Percentiles rank a stretch among this genome's conserved stretches.
phyloP scores from a whole-genome alignment of 768 basidiomycete genomes.

The Boletus subcaerulescens region DNA sequence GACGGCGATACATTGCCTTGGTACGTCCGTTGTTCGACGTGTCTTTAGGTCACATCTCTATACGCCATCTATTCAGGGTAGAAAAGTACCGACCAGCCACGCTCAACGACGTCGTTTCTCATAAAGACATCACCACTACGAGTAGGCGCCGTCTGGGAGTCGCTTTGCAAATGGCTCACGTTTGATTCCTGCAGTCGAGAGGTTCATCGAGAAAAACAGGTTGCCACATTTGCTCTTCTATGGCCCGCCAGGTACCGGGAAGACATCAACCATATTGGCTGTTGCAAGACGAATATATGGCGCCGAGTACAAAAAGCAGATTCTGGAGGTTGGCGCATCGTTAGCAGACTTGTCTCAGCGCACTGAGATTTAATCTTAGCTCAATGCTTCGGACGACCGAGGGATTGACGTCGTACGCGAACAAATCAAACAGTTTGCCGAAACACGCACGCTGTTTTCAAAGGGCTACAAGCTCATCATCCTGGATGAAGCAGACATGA shows the following conservation, averaged over 20 bases:
- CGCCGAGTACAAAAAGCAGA: conserved; percentile 79
- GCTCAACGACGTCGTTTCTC: conserved; percentile 93
- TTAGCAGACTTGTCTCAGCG: not conserved
- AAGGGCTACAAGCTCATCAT: conserved; percentile 98
- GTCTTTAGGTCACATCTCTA: not conserved
- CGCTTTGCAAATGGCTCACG: not conserved
- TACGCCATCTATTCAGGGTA: conserved; percentile 57
- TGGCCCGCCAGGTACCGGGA: conserved; percentile 97
- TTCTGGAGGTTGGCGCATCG: conserved; percentile 69
- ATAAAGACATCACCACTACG: conserved; percentile 91
- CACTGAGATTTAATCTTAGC: conserved; percentile 40
- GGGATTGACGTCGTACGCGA: conserved; percentile 99
- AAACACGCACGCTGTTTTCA: conserved; percentile 86
- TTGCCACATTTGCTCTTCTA: conserved; percentile 96
- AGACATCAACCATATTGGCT: conserved; percentile 95
- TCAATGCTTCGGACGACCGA: conserved; percentile 97
- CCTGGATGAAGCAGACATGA: conserved; percentile 99
- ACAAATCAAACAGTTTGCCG: conserved; percentile 98
- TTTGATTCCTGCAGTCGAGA: conserved; percentile 65
- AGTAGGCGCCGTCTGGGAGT: conserved; percentile 46
- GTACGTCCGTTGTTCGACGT: conserved; percentile 40
- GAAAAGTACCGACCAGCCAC: conserved; percentile 95
- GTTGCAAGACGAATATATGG: conserved; percentile 96
- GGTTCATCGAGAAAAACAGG: conserved; percentile 92
- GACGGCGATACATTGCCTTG: conserved; percentile 79